These are phyloP conservation scores for Pelomyxa schiedti DNA, from an alignment of 78 protist species.

Conservation along the genomic window DNA sequence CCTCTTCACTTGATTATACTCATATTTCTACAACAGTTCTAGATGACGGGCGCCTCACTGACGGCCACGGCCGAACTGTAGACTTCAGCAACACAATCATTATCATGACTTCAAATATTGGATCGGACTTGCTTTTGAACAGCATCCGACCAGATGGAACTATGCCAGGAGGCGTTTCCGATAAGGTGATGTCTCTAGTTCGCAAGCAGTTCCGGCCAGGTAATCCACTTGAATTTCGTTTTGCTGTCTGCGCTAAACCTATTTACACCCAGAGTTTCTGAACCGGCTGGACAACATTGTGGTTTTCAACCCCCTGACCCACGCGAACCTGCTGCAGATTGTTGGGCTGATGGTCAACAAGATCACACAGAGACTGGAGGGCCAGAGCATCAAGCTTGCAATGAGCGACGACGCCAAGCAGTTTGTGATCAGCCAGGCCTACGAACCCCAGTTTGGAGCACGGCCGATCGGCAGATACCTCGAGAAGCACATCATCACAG, in stretches of 20 bases:
- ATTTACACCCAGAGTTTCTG: conserved; percentile 91
- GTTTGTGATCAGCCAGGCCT: conserved; percentile 25
- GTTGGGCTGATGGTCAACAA: conserved; percentile 33
- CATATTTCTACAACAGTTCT: too few species aligned
- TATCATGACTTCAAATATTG: conserved; percentile 88
- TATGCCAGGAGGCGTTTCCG: conserved; percentile 23
- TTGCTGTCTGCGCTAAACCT: too few species aligned
- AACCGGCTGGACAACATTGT: conserved; percentile 94
- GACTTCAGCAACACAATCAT: conserved; percentile 84
- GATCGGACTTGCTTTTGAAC: conserved; percentile 51
- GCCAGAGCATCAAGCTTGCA: conserved; percentile 34
- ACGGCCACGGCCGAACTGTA: conserved; percentile 88
- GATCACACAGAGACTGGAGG: conserved; percentile 57
- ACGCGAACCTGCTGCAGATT: conserved; percentile 33
- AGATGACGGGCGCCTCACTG: conserved; percentile 97
- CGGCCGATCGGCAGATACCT: conserved; percentile 85
- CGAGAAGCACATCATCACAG: conserved; percentile 76
- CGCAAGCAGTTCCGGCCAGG: conserved; percentile 78
- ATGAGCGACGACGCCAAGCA: conserved; percentile 32
- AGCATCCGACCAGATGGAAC: conserved; percentile 6
- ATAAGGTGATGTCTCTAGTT: conserved; percentile 59
- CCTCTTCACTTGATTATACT: too few species aligned
- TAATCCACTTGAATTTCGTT: too few species aligned
- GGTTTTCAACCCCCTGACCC: conserved; percentile 62
- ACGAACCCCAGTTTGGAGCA: conserved; percentile 88